Base-by-base conservation (phyloP, 371 early-diverging fungal species). In the Mucor saturninus region DNA sequence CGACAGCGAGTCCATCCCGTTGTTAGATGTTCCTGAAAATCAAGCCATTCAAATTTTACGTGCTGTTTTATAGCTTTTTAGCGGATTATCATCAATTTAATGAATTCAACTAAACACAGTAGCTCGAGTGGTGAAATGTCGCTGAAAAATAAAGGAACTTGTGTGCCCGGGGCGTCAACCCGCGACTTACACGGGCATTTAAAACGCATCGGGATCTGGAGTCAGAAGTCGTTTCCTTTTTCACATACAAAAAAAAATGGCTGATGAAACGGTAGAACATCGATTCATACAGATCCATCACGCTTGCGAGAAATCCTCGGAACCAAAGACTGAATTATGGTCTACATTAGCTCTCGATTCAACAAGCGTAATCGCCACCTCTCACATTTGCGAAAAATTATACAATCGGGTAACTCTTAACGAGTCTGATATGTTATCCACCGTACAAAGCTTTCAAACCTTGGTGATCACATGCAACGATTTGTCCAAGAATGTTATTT, bases 281-380 rank as follows among this genome's bases (percentile, higher is more conserved):
- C 66, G 79, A 26, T 74, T 74, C 61, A 73, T 68, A 11, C 71
- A 76, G 54, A 71, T 79, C n/a, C 75, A 76, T 21, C 67, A 67
- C 38, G 56, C 66, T 35, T 56, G 57, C 5, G 60, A 71, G 37
- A 32, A 57, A 28, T n/a, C 32, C 2, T 46, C 57, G 1, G 35
- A 56, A 48, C 29, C 59, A 9, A 26, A 21, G 6, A 59, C 68
- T 7, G 55, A 53, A 14, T 37, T 68, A 7, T 79, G 76, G 79
- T 26, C 61, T 2, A 29, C 56, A 2, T 31, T 74, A 38, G 64
- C 69, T 8, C 60, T 62, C 14, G 28, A 62, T 28, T 64, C 76
- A 2, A 43, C 64, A 4, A 46, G 26, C 21, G 26, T 21, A 0
- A 77, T 80, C 58, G 78, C 76, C 6, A 61, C 65, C 0, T 80